Evolutionary conservation across 495 filamentous ascomycete species (phyloP).

Genomic region (Aspergillus leporis): DNA sequence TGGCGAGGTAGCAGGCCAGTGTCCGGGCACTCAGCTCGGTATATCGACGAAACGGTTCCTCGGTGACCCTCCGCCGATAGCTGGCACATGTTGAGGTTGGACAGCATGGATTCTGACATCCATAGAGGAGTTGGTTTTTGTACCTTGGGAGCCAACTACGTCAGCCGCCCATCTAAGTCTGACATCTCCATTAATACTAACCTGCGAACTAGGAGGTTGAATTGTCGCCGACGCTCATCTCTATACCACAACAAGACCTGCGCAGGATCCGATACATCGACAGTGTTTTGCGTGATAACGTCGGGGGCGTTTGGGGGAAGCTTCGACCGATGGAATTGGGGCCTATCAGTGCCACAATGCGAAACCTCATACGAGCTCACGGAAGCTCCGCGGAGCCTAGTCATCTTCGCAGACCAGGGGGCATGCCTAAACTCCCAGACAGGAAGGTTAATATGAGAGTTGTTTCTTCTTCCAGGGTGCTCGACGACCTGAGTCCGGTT

Average conservation of each 20-base stretch:
- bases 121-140: constrained; percentile 79
- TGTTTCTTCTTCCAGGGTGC: too few relatives aligned
- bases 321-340: constrained; percentile 40
- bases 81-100: constrained; percentile 78
- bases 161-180: constrained; percentile 8
- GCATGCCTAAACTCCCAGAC: constrained; percentile 28
- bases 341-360: constrained; percentile 32
- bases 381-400: constrained; percentile 50
- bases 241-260: constrained; percentile 49
- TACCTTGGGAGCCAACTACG: constrained; percentile 54
- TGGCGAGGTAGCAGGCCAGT: constrained; percentile 76
- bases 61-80: constrained; percentile 64
- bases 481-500: too few relatives aligned
- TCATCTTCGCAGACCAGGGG: constrained; percentile 35
- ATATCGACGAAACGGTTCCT: constrained; percentile 71
- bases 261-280: constrained; percentile 47
- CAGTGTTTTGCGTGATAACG: constrained; percentile 48
- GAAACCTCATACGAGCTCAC: constrained; percentile 35
- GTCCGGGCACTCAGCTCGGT: constrained; percentile 70
- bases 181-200: constrained; percentile 22
- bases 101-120: constrained; percentile 71
- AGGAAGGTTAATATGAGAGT: background rate
- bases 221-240: constrained; percentile 52
- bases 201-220: constrained; percentile 54
- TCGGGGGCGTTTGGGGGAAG: constrained; percentile 52